Evolutionary conservation across 2,329 filamentous ascomycete species (phyloP).

Genomic region (Penicillium nordicum): DNA sequence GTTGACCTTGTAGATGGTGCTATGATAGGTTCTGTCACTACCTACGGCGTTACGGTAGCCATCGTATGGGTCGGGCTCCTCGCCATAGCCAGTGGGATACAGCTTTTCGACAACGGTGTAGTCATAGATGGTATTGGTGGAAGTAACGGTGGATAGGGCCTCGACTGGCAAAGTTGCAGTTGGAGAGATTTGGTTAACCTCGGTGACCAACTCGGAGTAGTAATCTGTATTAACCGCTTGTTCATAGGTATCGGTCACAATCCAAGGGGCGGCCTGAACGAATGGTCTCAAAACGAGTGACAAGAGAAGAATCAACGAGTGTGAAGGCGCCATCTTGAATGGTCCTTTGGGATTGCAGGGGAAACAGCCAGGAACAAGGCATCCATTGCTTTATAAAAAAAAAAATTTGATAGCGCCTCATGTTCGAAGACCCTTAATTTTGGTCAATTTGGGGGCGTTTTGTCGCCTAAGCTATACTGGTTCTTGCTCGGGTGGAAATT

Average conservation of each 20-base stretch:
- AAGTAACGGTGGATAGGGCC: slow-evolving; percentile 26
- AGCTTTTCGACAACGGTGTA: slow-evolving; percentile 28
- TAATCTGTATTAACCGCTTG: slow-evolving; percentile 11
- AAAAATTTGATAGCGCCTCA: background rate
- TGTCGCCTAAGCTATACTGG: background rate
- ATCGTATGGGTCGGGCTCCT: background rate
- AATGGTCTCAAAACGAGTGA: slow-evolving; percentile 21
- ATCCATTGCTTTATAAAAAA: background rate
- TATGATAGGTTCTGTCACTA: slow-evolving; percentile 5
- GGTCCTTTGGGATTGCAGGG: background rate
- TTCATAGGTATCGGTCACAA: slow-evolving; percentile 29
- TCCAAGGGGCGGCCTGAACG: slow-evolving; percentile 29
- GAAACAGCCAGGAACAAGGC: background rate
- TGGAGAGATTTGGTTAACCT: slow-evolving; percentile 20
- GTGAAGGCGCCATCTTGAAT: slow-evolving; percentile 23
- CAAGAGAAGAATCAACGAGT: slow-evolving; percentile 24
- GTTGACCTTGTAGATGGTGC: slow-evolving; percentile 27
- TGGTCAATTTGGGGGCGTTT: background rate
- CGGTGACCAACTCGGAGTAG: slow-evolving; percentile 8
- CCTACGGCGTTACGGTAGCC: background rate
- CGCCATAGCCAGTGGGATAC: slow-evolving; percentile 27
- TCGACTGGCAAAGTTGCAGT: slow-evolving; percentile 23
- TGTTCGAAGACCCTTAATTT: slow-evolving; percentile 5
- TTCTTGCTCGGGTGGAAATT: slow-evolving; percentile 2
- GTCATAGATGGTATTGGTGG: slow-evolving; percentile 14